phyloP scores from a whole-genome alignment of 257 asterid genomes.

The Hygrophila difformis region DNA sequence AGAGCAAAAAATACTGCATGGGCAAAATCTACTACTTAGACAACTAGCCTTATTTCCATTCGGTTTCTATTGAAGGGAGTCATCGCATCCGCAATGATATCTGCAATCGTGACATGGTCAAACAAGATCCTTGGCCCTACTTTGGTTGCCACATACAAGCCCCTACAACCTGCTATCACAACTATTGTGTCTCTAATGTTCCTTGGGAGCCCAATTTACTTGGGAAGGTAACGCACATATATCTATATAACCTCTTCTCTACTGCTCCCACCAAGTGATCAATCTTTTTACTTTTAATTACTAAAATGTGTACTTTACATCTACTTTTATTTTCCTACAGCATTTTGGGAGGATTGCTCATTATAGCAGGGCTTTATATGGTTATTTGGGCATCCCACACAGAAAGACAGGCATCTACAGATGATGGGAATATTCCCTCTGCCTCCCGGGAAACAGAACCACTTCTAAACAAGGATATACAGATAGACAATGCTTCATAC shows the following conservation, averaged over 20 bases:
- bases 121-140: constrained; percentile 73
- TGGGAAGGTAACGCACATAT: constrained; percentile 71
- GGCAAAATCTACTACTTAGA: too few species aligned
- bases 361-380: constrained; percentile 64
- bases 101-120: constrained; percentile 65
- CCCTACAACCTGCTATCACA: constrained; percentile 70
- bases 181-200: constrained; percentile 56
- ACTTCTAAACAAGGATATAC: constrained; percentile 23
- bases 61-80: constrained; percentile 40
- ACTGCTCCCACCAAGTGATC: neutral
- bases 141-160: constrained; percentile 67
- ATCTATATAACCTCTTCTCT: neutral
- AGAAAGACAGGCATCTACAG: constrained; percentile 18
- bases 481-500: constrained; percentile 26
- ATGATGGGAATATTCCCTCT: constrained; percentile 15
- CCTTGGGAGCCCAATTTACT: constrained; percentile 65
- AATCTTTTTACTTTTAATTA: constrained; percentile 2
- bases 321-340: constrained; percentile 23
- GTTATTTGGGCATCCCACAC: constrained; percentile 73
- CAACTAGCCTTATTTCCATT: too few species aligned
- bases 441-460: constrained; percentile 32
- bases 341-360: constrained; percentile 62
- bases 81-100: constrained; percentile 65
- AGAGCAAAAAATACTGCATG: too few species aligned
- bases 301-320: neutral